Percentiles rank a stretch among this genome's conserved stretches.
Evolutionary conservation across 345 rosid genomes (phyloP).

Genomic region (Arabis alpina): DNA sequence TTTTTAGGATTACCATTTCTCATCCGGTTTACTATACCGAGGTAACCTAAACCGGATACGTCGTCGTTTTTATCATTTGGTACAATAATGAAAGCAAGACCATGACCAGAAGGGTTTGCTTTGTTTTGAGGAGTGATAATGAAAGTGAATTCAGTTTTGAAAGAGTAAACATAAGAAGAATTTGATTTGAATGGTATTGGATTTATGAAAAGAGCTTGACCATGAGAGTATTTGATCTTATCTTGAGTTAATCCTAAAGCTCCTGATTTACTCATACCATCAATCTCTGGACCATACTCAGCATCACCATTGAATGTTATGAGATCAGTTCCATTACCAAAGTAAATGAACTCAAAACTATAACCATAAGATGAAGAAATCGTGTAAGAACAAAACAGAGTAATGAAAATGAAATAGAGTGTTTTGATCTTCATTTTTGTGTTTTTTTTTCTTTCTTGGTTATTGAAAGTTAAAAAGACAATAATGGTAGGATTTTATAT

Average conservation of each 20-base stretch:
- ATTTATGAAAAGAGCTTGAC: conserved; percentile 34
- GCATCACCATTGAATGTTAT: conserved; percentile 35
- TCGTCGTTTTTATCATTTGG: conserved; percentile 33
- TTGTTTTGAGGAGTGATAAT: conserved; percentile 37
- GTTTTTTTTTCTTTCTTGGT: background rate
- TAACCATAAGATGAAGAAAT: conserved; percentile 18
- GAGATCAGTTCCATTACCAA: conserved; percentile 25
- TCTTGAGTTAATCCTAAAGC: conserved; percentile 22
- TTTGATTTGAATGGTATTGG: conserved; percentile 34
- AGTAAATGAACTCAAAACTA: conserved; percentile 34
- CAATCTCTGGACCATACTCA: conserved; percentile 13
- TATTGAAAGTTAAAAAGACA: background rate
- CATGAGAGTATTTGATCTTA: conserved; percentile 35
- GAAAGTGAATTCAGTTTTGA: conserved; percentile 46
- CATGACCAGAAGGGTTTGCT: conserved; percentile 36
- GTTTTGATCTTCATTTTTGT: conserved; percentile 13
- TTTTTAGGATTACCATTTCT: conserved; percentile 37
- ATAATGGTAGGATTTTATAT: background rate
- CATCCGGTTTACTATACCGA: conserved; percentile 43
- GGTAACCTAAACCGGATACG: conserved; percentile 41
- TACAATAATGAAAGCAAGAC: conserved; percentile 38
- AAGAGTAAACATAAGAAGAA: conserved; percentile 30
- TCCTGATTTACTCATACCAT: conserved; percentile 24
- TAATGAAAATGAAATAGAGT: conserved; percentile 11
- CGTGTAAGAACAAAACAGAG: background rate